Conservation (phyloP, 768 basidiomycete genomes). For the Collybia sp. region DNA sequence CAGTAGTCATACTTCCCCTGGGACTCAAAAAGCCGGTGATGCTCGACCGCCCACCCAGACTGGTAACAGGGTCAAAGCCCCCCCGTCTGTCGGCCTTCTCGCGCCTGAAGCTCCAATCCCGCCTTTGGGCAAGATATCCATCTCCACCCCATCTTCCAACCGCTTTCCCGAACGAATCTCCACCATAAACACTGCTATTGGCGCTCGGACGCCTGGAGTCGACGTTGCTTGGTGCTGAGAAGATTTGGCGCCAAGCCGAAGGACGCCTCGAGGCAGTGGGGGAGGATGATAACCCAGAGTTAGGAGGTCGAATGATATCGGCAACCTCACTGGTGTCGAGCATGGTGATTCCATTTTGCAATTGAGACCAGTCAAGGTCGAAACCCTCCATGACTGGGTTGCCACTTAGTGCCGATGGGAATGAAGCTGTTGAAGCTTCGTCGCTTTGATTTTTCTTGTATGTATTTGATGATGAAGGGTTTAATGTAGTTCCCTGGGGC, state of each 20-base stretch:
- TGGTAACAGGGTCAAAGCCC: not conserved
- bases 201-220: conserved; percentile 36
- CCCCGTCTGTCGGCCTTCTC: conserved; percentile 38
- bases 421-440: not conserved
- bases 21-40: conserved; percentile 23
- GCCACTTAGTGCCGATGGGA: not conserved
- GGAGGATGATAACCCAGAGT: not conserved
- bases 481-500: not conserved
- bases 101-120: conserved; percentile 56
- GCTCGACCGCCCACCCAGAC: conserved; percentile 10
- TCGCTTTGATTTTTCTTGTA: not conserved
- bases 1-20: conserved; percentile 22
- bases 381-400: conserved; percentile 30
- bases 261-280: conserved; percentile 9
- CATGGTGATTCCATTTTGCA: conserved; percentile 27
- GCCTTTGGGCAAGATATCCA: conserved; percentile 35
- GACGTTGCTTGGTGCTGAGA: conserved; percentile 7
- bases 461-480: not conserved
- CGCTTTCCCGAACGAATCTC: conserved; percentile 37
- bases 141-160: conserved; percentile 39
- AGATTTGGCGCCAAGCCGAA: conserved; percentile 14
- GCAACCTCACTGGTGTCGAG: conserved; percentile 21
- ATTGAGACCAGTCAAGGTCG: conserved; percentile 34
- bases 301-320: conserved; percentile 16
- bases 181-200: conserved; percentile 27